Percentiles rank a stretch among this genome's conserved stretches.
Evolutionary conservation across 2,329 filamentous ascomycete species (phyloP).

Genomic region (Trichoderma cornu-damae): DNA sequence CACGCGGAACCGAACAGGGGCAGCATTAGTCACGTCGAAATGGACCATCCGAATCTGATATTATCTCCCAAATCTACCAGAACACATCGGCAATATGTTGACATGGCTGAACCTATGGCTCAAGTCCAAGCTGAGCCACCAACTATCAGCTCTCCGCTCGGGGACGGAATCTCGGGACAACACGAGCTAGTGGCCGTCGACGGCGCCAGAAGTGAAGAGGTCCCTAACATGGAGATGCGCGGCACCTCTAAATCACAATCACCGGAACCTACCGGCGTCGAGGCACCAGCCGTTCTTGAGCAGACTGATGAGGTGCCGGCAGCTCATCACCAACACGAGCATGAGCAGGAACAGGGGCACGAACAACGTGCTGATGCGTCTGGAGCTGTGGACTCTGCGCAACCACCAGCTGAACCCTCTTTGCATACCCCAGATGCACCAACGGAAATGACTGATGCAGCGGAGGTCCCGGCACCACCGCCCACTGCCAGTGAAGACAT

Average conservation of each 20-base stretch:
- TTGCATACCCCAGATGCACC: background rate
- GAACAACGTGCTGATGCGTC: background rate
- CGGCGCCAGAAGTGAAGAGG: background rate
- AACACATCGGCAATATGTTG: background rate
- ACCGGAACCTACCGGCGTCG: background rate
- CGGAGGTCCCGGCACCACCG: background rate
- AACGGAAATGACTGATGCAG: background rate
- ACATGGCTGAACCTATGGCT: background rate
- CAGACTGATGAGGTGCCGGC: background rate
- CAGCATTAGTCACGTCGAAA: background rate
- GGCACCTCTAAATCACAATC: background rate
- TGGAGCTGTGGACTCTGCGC: background rate
- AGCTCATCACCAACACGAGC: background rate
- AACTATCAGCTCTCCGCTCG: background rate
- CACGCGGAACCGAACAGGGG: background rate
- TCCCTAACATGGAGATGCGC: background rate
- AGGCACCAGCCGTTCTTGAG: background rate
- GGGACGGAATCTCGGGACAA: background rate
- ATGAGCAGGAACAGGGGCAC: background rate
- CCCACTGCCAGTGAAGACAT: background rate
- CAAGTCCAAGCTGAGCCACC: background rate
- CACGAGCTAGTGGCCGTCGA: background rate
- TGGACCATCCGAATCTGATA: constrained; percentile 1
- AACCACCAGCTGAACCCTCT: background rate
- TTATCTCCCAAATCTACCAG: background rate